Evolutionary conservation across 768 basidiomycete genomes (phyloP), one percentile per base, ranked within the genome.

Genomic region (Cubamyces lactineus): DNA sequence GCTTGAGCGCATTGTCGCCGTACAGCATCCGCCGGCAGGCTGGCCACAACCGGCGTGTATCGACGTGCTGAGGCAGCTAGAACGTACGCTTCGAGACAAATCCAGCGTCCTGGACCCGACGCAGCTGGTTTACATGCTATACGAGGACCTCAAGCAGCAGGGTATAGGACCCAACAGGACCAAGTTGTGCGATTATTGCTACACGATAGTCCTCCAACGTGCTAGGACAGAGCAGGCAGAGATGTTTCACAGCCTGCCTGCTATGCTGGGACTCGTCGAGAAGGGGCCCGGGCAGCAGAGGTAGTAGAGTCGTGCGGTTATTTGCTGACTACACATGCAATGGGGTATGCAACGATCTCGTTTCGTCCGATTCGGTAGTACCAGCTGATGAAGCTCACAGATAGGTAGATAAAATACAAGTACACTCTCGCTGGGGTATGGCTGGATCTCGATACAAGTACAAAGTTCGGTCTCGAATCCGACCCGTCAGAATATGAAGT

Each of bases 181-280:
- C 16, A 34, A 51, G 54, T 45, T 62, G 21, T 57, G 61, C 50
- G 41, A 23, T 34, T 21, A 43, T 42, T 57, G 54, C 43, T 57
- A 57, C 8, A 1, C 11, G 19, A 30, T 28, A 55, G 24, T 52
- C 19, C 34, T 53, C 12, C 48, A 24, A 40, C 11, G 54, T 24
- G 41, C 26, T 30, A 34, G 47, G 41, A 34, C 38, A 24, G 28
- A 62, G 34, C 53, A 62, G 41, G 17, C n/a, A 13, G 48, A 28
- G 16, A 8, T 62, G 3, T 62, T 51, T n/a, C 30, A 16, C 1
- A 16, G 26, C 17, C 24, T 62, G 28, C 61, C 61, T 12, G 48
- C 41, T 17, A 51, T 57, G 15, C 51, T 56, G 54, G 61, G 54
- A 21, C 42, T 43, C 16, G 34, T 34, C 34, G 5, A 11, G 11